Evolutionary conservation across 1,284 basidiomycete genomes (phyloP), one percentile per base, ranked within the genome.

Genomic region (Cutaneotrichosporon daszewskae): DNA sequence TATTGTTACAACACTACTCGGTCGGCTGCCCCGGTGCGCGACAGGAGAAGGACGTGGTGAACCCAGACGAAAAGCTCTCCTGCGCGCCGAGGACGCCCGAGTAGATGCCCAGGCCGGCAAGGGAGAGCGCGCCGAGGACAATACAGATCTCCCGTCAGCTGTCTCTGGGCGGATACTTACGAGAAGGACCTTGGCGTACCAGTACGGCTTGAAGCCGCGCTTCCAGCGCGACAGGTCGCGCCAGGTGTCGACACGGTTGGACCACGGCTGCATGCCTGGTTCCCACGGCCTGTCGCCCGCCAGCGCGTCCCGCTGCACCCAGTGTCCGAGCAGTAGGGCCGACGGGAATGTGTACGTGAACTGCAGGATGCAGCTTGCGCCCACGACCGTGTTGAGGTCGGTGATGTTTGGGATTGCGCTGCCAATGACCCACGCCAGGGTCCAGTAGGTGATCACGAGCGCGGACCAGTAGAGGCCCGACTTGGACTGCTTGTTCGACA

Each of bases 371-470:
- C 47, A 49, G 13, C 32, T 35, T 0, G 51, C 78, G 1, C 77
- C 79, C 33, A 82, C 70, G 18, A 82, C 64, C 4, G 76, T 72
- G 7, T 76, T 74, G 18, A 83, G 72, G 5, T 76, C 74, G 43
- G 73, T 73, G 18, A 83, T 72, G 57, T 81, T 77, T 0, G 81
- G 81, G 37, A 83, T 43, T 3, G 81, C 77, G 13, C 77, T 77
- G 14, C 75, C 81, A 40, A 84, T 71, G 31, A 80, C 57, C 59
- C 79, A 84, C 1, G 82, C 80, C 3, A 64, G 14, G 0, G 51
- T 51, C 64, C 64, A 70, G 54, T 60, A 72, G 12, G 60, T 37
- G 31, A 60, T n/a, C 14, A 47, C 42, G 12, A 36, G 37, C n/a
- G 26, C 25, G 2, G 46, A 50, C 64, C 71, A 84, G 35, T 79